phyloP scores from a whole-genome alignment of 2,329 filamentous ascomycete species.

The Akanthomyces lecanii region DNA sequence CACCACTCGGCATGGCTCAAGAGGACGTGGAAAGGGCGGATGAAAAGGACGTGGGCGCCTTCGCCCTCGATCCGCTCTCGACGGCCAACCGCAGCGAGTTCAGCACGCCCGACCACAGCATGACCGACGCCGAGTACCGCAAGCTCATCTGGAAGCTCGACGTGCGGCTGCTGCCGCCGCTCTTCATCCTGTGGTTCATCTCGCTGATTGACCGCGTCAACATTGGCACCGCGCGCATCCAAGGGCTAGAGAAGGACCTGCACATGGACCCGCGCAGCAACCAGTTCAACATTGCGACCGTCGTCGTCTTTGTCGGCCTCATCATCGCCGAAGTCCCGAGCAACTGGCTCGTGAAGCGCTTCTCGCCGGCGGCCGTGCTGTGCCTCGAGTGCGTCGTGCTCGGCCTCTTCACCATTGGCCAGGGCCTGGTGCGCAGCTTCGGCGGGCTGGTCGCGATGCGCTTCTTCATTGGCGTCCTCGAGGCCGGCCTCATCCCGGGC shows the following conservation, averaged over 20 bases:
- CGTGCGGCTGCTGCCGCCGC: constrained; percentile 13
- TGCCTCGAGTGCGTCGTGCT: constrained; percentile 24
- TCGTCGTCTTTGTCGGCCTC: constrained; percentile 11
- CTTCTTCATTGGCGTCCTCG: constrained; percentile 38
- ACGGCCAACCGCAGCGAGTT: constrained; percentile 1
- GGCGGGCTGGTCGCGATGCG: constrained; percentile 42
- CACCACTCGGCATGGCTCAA: not conserved
- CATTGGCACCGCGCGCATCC: constrained; percentile 25
- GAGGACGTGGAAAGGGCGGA: not conserved
- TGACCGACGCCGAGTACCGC: constrained; percentile 5
- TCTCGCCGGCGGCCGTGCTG: constrained; percentile 33
- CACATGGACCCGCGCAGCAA: constrained; percentile 40
- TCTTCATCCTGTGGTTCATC: constrained; percentile 18
- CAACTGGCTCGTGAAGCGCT: constrained; percentile 33
- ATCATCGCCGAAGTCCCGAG: constrained; percentile 32
- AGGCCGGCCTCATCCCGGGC: constrained; percentile 41
- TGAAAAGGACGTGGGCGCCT: not conserved
- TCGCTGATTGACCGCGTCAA: constrained; percentile 21
- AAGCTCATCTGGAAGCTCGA: constrained; percentile 18
- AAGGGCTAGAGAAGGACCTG: constrained; percentile 44
- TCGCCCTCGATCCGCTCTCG: constrained; percentile 3
- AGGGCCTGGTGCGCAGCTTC: constrained; percentile 44
- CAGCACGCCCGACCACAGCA: not conserved
- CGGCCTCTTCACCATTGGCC: constrained; percentile 38
- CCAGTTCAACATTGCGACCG: constrained; percentile 45